These are phyloP conservation scores for Ceratobasidium sp. DNA, from an alignment of 1,284 basidiomycete species.

Conservation along the genomic window DNA sequence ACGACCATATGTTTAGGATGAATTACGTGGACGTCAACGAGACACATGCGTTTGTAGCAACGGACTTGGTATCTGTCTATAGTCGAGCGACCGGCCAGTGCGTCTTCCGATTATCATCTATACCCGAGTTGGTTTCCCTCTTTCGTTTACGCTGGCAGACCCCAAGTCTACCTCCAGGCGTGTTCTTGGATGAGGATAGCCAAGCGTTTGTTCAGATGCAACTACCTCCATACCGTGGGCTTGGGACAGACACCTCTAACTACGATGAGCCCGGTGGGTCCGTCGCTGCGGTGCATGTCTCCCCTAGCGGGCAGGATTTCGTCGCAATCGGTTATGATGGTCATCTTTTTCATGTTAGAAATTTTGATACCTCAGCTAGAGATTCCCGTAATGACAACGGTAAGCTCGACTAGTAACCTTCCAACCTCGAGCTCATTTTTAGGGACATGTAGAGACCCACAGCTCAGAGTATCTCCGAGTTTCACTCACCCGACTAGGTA, in stretches of 20 bases:
- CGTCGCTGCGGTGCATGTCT: conserved; percentile 21
- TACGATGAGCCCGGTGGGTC: not conserved
- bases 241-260: not conserved
- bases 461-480: not conserved
- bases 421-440: not conserved
- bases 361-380: not conserved
- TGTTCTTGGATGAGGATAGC: not conserved
- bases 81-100: conserved; percentile 29
- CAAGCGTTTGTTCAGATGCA: not conserved
- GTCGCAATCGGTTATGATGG: conserved; percentile 19
- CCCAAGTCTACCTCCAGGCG: not conserved
- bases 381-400: not conserved
- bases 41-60: conserved; percentile 29
- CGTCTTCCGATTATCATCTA: conserved; percentile 11
- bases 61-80: conserved; percentile 17
- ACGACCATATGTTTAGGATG: conserved; percentile 1
- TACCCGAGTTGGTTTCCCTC: not conserved
- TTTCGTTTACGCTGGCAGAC: not conserved
- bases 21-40: conserved; percentile 30
- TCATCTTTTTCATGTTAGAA: conserved; percentile 3
- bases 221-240: conserved; percentile 1
- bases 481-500: conserved; percentile 5
- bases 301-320: conserved; percentile 16
- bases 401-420: not conserved
- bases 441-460: not conserved